These are phyloP conservation scores for Globisporangium paroecandrum DNA, from an alignment of 352 stramenopile genomes.

Conservation along the genomic window DNA sequence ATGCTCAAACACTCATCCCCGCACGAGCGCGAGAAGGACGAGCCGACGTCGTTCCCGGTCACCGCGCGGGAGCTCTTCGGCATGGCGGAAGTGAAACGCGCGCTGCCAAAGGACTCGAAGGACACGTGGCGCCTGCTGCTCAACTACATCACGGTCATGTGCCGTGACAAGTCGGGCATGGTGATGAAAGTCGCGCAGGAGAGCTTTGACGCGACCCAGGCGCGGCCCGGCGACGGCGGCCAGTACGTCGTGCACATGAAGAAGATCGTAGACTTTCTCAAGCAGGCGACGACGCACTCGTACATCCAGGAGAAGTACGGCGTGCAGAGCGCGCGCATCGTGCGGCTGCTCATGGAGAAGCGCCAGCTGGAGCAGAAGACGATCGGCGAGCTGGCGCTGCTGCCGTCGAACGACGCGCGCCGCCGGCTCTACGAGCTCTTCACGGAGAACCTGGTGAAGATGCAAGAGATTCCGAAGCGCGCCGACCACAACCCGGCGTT, in stretches of 20 bases:
- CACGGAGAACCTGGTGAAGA: slow-evolving; percentile 64
- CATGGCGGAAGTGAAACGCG: slow-evolving; percentile 65
- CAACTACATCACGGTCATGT: slow-evolving; percentile 90
- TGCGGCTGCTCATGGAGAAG: slow-evolving; percentile 82
- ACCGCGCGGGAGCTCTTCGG: slow-evolving; percentile 74
- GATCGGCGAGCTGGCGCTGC: slow-evolving; percentile 75
- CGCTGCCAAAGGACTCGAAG: slow-evolving; percentile 68
- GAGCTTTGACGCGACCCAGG: slow-evolving; percentile 56
- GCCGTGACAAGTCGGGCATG: slow-evolving; percentile 86
- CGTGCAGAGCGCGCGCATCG: slow-evolving; percentile 77
- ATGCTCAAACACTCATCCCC: slow-evolving; percentile 82
- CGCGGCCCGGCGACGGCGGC: slow-evolving; percentile 67
- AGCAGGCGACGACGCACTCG: slow-evolving; percentile 73
- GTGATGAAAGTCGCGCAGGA: slow-evolving; percentile 79
- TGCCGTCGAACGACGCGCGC: slow-evolving; percentile 79
- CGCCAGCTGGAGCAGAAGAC: slow-evolving; percentile 85
- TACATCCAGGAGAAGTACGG: slow-evolving; percentile 84
- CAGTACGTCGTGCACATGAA: slow-evolving; percentile 89
- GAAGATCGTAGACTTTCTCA: slow-evolving; percentile 81
- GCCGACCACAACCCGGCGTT: slow-evolving; percentile 87
- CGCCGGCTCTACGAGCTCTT: slow-evolving; percentile 83
- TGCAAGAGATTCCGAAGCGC: slow-evolving; percentile 87
- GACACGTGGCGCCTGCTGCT: slow-evolving; percentile 82
- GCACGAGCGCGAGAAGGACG: slow-evolving; percentile 77
- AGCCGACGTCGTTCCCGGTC: slow-evolving; percentile 73